Percentiles rank a stretch among this genome's conserved stretches.
These are phyloP conservation scores for Aspergillus nomiae DNA, from an alignment of 2,329 filamentous ascomycete genomes.

Conservation along the genomic window DNA sequence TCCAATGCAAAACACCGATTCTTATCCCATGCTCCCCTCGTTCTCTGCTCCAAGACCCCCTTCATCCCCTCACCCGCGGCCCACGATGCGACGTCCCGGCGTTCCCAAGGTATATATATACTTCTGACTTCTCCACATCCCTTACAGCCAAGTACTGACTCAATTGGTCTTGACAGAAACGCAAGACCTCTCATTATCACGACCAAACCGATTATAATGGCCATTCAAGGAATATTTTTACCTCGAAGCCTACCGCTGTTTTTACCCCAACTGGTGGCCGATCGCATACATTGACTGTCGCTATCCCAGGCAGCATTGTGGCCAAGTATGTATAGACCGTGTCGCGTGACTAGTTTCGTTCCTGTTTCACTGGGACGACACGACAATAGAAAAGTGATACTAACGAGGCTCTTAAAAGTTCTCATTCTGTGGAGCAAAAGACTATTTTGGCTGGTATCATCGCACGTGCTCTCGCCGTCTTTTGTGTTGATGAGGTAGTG, in stretches of 20 bases:
- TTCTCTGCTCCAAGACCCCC: not conserved
- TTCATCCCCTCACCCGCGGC: not conserved
- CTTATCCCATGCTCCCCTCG: not conserved
- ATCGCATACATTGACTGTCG: slow-evolving; percentile 74
- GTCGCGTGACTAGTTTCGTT: not conserved
- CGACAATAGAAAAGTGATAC: not conserved
- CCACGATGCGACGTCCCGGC: slow-evolving; percentile 13
- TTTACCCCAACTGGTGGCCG: slow-evolving; percentile 68
- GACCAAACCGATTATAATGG: slow-evolving; percentile 6
- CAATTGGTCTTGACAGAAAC: slow-evolving; percentile 16
- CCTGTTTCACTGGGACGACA: not conserved
- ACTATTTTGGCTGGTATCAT: slow-evolving; percentile 73
- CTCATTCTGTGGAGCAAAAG: slow-evolving; percentile 72
- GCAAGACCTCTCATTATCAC: slow-evolving; percentile 21
- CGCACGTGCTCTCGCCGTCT: slow-evolving; percentile 78
- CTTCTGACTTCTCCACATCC: not conserved
- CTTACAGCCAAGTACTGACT: not conserved
- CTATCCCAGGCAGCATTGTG: slow-evolving; percentile 76
- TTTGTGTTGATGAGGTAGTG: slow-evolving; percentile 81
- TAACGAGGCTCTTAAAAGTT: slow-evolving; percentile 49
- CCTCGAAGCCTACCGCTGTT: slow-evolving; percentile 68
- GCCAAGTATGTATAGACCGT: slow-evolving; percentile 59
- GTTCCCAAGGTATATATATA: slow-evolving; percentile 5
- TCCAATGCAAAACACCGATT: not conserved
- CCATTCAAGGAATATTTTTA: slow-evolving; percentile 45